Conservation (phyloP, 202 grass and related monocot genomes). For the Musa balbisiana region DNA sequence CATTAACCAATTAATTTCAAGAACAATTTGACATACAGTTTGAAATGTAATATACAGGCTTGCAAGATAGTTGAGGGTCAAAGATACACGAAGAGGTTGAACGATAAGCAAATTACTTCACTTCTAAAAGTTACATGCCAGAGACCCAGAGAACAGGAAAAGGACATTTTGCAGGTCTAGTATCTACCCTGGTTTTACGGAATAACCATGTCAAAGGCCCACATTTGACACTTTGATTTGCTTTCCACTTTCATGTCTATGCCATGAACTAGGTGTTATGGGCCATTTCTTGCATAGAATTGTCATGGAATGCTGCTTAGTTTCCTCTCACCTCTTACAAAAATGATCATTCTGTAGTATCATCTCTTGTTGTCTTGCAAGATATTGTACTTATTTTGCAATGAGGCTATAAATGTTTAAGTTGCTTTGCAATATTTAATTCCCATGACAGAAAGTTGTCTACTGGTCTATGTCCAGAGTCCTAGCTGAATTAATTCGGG, state of each 20-base stretch:
- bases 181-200: conserved; percentile 9
- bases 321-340: not conserved
- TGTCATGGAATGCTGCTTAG: not conserved
- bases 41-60: conserved; percentile 28
- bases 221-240: no score
- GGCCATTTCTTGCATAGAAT: not conserved
- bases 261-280: no score
- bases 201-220: no score
- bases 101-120: conserved; percentile 78
- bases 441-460: no score
- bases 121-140: conserved; percentile 85
- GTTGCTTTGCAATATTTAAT: no score
- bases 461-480: no score
- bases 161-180: conserved; percentile 67
- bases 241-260: no score
- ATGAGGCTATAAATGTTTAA: no score
- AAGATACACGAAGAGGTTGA: conserved; percentile 76
- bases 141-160: conserved; percentile 58
- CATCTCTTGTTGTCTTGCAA: not conserved
- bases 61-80: conserved; percentile 92
- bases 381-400: no score
- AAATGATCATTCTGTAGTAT: not conserved
- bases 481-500: no score
- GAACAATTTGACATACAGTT: not conserved
- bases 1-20: not conserved